Conservation (phyloP, 108 stramenopile species). For the Pseudonitzschia pungens region DNA sequence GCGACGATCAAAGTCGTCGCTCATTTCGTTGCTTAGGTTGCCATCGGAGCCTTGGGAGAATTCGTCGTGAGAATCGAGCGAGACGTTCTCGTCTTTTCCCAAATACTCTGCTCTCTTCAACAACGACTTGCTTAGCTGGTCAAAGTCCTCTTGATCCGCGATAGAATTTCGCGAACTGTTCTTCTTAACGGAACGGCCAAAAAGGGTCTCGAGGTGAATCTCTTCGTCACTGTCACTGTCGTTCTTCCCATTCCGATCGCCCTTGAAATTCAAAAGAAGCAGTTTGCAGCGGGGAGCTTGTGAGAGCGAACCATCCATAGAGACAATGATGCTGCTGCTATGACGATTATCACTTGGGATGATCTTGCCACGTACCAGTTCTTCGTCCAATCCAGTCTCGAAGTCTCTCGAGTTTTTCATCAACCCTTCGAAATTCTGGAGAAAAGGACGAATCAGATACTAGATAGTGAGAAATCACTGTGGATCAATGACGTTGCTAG, state of each 20-base stretch:
- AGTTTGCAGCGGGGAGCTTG: too few species aligned
- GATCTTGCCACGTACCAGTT: not conserved
- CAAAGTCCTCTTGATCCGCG: slow-evolving; percentile 54
- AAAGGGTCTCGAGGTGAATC: slow-evolving; percentile 43
- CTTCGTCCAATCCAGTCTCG: slow-evolving; percentile 1
- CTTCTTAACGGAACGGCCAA: slow-evolving; percentile 25
- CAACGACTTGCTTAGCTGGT: slow-evolving; percentile 57
- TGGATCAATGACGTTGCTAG: too few species aligned
- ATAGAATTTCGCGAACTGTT: slow-evolving; percentile 20
- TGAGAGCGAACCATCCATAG: not conserved
- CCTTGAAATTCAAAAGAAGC: not conserved
- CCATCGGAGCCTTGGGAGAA: slow-evolving; percentile 20
- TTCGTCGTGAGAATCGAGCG: slow-evolving; percentile 31
- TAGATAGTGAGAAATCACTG: slow-evolving; percentile 1
- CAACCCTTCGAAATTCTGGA: slow-evolving; percentile 12
- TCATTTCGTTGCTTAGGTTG: slow-evolving; percentile 30
- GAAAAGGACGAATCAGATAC: slow-evolving; percentile 12
- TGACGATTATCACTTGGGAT: slow-evolving; percentile 7
- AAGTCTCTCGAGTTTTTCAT: slow-evolving; percentile 18
- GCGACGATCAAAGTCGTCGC: slow-evolving; percentile 21
- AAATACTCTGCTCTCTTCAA: slow-evolving; percentile 57
- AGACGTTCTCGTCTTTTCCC: slow-evolving; percentile 16
- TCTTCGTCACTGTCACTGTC: slow-evolving; percentile 37
- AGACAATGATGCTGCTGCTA: slow-evolving; percentile 38
- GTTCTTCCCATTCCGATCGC: slow-evolving; percentile 3